Percentiles rank a stretch among this genome's conserved stretches.
Conservation (phyloP, 1,139 yeast genomes). For the Hyphopichia burtonii region DNA sequence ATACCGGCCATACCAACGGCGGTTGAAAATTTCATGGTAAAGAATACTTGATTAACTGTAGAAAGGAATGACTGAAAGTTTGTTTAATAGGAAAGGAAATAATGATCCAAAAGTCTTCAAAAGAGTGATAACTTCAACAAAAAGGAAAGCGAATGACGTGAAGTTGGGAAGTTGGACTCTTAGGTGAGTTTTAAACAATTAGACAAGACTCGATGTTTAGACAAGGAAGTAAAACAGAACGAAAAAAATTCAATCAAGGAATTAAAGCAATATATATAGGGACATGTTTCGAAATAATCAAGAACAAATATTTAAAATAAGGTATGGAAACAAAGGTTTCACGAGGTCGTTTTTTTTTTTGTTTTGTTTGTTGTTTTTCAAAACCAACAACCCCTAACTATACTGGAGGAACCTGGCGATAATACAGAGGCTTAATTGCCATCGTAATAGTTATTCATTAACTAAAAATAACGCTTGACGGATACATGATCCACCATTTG, state of each 20-base stretch:
- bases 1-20: slow-evolving; percentile 1
- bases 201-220: not conserved
- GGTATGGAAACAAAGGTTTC: not conserved
- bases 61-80: not conserved
- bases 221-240: not conserved
- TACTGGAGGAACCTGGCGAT: not conserved
- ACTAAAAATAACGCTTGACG: not conserved
- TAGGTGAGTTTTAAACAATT: not conserved
- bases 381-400: not conserved
- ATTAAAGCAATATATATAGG: not conserved
- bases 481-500: not conserved
- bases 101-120: not conserved
- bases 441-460: not conserved
- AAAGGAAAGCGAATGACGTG: not conserved
- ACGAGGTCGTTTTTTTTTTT: not conserved
- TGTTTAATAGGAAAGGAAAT: not conserved
- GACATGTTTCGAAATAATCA: too few relatives aligned
- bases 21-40: not conserved
- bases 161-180: not conserved
- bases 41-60: not conserved
- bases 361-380: too few relatives aligned
- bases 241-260: not conserved
- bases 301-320: too few relatives aligned
- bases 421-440: not conserved
- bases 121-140: slow-evolving; percentile 1